These are phyloP conservation scores for Chlamydomonas schloesseri DNA, from an alignment of 139 green algal species.

Conservation along the genomic window DNA sequence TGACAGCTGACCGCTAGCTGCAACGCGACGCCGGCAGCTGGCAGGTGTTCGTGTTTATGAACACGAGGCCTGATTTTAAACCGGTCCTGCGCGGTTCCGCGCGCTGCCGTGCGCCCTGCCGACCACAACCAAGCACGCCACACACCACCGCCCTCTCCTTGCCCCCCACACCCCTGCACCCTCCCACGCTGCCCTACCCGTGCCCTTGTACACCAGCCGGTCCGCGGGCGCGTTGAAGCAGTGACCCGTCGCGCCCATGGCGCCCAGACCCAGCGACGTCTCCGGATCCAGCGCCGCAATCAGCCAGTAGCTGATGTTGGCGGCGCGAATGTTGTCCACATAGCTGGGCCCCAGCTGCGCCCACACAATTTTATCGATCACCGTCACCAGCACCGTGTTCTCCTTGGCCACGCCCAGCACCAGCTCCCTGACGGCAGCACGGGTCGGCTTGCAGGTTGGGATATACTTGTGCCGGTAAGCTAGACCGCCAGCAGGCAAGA, in stretches of 20 bases:
- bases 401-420: too few species aligned
- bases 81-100: too few species aligned
- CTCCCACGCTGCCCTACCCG: background rate
- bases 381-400: background rate
- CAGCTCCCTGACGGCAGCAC: too few species aligned
- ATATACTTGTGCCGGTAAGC: too few species aligned
- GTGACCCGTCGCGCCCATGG: background rate
- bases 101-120: too few species aligned
- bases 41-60: too few species aligned
- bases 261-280: background rate
- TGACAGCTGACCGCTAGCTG: too few species aligned
- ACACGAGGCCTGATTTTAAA: too few species aligned
- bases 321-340: conserved; percentile 9
- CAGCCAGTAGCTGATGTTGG: conserved; percentile 18
- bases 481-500: too few species aligned
- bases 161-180: background rate
- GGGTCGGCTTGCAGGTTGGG: too few species aligned
- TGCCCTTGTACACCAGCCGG: background rate
- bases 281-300: background rate
- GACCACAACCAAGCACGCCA: background rate
- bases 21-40: too few species aligned
- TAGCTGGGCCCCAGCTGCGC: background rate
- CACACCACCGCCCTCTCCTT: background rate
- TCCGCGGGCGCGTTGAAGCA: conserved; percentile 30
- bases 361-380: background rate